A percentile compares a stretch with the other conserved stretches of the same genome.
Conservation (phyloP, 805 yeast species). For the Nakazawaea peltata region DNA sequence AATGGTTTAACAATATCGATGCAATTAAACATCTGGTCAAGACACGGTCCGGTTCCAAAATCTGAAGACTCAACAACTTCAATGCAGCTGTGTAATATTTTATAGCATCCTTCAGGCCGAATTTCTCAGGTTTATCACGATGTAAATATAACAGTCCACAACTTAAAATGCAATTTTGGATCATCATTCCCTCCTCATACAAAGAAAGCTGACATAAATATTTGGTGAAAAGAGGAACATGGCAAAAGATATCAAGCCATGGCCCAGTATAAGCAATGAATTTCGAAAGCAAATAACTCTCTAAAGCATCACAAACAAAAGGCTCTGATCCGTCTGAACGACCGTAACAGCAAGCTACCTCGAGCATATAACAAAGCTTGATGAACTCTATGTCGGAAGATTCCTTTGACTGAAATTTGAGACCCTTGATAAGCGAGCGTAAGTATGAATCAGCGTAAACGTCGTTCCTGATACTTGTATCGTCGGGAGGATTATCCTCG, state of each 20-base stretch:
- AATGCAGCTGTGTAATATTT: conserved; percentile 11
- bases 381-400: conserved; percentile 2
- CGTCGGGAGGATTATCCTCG: too few relatives aligned
- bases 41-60: conserved; percentile 7
- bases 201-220: conserved; percentile 9
- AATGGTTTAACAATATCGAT: conserved; percentile 10
- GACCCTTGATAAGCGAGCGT: conserved; percentile 6
- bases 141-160: conserved; percentile 12
- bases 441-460: not conserved
- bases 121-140: conserved; percentile 8
- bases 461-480: not conserved
- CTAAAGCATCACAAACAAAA: conserved; percentile 11
- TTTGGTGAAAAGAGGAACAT: conserved; percentile 8
- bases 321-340: conserved; percentile 10
- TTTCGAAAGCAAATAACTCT: conserved; percentile 6
- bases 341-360: conserved; percentile 1
- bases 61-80: conserved; percentile 11
- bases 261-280: conserved; percentile 9
- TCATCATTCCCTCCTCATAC: conserved; percentile 9
- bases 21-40: conserved; percentile 7
- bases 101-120: conserved; percentile 9
- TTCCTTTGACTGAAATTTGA: not conserved
- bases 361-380: conserved; percentile 5
- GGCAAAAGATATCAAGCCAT: conserved; percentile 10
- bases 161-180: conserved; percentile 11